Evolutionary conservation across 208 protist species (phyloP).

Genomic region (Trypanosoma lewisi): DNA sequence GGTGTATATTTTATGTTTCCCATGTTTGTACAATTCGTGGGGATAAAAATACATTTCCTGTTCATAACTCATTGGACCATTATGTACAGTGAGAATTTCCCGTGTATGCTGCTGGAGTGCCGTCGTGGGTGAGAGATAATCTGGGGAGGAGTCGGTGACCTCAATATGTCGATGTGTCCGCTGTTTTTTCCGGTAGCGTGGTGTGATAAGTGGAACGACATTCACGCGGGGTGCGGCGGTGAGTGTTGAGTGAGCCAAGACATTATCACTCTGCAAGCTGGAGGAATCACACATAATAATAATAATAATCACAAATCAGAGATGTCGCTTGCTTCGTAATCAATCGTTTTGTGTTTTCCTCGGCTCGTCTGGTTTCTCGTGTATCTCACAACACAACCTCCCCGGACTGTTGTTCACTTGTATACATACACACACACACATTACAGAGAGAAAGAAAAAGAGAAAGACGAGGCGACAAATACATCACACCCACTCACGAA

Average conservation of each 20-base stretch:
- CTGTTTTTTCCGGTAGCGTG: constrained; percentile 76
- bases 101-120: constrained; percentile 57
- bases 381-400: neutral
- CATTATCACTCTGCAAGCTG: neutral
- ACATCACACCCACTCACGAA: too few relatives aligned
- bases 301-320: constrained; percentile 3
- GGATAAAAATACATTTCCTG: constrained; percentile 83
- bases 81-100: constrained; percentile 65
- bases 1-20: constrained; percentile 67
- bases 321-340: neutral
- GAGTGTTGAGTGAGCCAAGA: neutral
- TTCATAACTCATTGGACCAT: constrained; percentile 58
- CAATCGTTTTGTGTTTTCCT: neutral
- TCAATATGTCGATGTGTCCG: constrained; percentile 50
- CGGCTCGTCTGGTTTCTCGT: neutral
- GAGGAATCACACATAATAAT: constrained; percentile 5
- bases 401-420: neutral
- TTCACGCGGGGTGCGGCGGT: neutral
- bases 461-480: neutral
- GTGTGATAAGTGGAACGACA: constrained; percentile 74
- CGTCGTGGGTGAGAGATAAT: constrained; percentile 33
- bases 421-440: neutral
- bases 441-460: neutral
- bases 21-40: constrained; percentile 82
- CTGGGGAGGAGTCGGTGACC: constrained; percentile 58